Evolutionary conservation across 352 stramenopile species (phyloP), one percentile per base, ranked within the genome.

Genomic region (Pythium guiyangense): DNA sequence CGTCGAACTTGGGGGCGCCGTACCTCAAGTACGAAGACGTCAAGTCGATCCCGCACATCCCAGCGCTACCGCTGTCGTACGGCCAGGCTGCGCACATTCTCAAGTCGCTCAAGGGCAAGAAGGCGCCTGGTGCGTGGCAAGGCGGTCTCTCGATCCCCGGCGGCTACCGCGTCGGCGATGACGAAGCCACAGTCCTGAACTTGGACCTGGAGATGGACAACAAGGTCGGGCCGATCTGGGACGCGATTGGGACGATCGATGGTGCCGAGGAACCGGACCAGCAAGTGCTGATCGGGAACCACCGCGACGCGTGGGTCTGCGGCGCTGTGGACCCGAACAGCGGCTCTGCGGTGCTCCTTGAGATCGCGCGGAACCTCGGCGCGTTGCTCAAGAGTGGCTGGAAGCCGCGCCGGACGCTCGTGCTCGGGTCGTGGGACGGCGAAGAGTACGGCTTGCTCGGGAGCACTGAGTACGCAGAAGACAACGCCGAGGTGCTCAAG

Each of bases 251-350:
- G 29, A 88, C 73, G 17, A 92, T 97, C 57, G 68, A 86, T 37
- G 86, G 81, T 26, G 54, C 61, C 0, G 63, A 73, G 17, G 65
- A 81, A 31, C 69, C 84, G 4, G 84, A 93, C 11, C 68, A 88
- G 51, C 77, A 82, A 20, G 77, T 96, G 17, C 34, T 97, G n/a
- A 73, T 97, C 35, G 86, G 88, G 37, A 97, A 97, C 66, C 90
- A 97, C 61, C 82, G 90, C 25, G 90, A 97, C 62, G 89, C 88
- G 6, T 97, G 90, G 90, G 85, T 97, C 0, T 96, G 86, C 54
- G 88, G 87, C 12, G 88, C 86, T 0, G 79, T 86, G 18, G 88
- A 97, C 59, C 90, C 90, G 12, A 90, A 89, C 22, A 90, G 73
- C 25, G 90, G 72, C 10, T 96, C 88, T 6, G 71, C 85, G 6